phyloP scores from a whole-genome alignment of 768 basidiomycete species.

The Hortiboletus flavorubellus region DNA sequence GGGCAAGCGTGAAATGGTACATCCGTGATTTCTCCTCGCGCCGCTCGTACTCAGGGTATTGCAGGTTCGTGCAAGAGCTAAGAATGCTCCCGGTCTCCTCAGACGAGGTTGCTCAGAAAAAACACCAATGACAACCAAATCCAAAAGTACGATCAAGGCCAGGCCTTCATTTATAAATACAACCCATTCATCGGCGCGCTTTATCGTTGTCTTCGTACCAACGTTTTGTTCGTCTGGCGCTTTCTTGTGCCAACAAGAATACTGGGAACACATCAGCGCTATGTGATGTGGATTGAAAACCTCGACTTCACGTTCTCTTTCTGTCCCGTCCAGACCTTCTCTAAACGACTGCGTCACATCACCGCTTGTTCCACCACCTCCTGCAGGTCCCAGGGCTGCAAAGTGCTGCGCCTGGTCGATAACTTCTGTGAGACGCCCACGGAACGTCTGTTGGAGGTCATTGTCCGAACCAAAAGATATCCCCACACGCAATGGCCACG shows the following conservation, averaged over 20 bases:
- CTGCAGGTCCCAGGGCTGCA: conserved; percentile 62
- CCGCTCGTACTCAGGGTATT: conserved; percentile 11
- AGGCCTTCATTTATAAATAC: not conserved
- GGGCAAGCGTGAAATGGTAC: conserved; percentile 82
- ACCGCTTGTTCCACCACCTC: conserved; percentile 47
- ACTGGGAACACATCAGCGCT: conserved; percentile 44
- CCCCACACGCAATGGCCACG: conserved; percentile 16
- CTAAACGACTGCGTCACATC: conserved; percentile 73
- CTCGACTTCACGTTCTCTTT: conserved; percentile 75
- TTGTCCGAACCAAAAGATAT: not conserved
- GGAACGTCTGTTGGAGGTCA: conserved; percentile 58
- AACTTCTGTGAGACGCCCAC: conserved; percentile 68
- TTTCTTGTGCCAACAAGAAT: conserved; percentile 82
- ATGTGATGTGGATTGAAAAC: not conserved
- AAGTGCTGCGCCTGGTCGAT: conserved; percentile 90
- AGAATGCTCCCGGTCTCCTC: conserved; percentile 33
- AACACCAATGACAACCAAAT: conserved; percentile 19
- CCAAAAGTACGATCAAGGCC: not conserved
- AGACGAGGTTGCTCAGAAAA: conserved; percentile 20
- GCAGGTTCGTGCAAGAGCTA: conserved; percentile 68
- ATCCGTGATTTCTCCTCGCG: conserved; percentile 16
- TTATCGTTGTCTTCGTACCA: conserved; percentile 82
- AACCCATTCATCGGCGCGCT: conserved; percentile 39
- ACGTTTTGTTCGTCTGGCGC: conserved; percentile 66
- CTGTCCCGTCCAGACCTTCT: conserved; percentile 90